Base-by-base conservation (phyloP, 2,329 filamentous ascomycete genomes). In the Colletotrichum euphorbiae region DNA sequence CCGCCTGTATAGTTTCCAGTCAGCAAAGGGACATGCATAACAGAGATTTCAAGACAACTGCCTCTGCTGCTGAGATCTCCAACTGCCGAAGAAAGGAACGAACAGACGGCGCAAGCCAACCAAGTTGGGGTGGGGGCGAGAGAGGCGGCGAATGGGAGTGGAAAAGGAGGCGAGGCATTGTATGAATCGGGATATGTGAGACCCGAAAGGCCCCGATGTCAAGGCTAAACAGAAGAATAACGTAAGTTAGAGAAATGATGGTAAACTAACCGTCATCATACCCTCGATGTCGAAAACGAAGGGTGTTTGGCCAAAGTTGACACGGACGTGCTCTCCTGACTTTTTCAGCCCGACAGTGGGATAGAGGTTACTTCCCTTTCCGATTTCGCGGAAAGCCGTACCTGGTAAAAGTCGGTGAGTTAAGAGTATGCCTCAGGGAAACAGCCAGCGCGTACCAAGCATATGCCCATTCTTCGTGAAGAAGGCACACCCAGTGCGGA, bases 261-360 rank as follows among this genome's bases (percentile, higher is more conserved):
- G 17, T 28, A 2, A 19, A 74, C 86, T 74, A 85, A 92, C 92
- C 83, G 86, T 87, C 82, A 97, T 91, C 85, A 96, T 88, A 68
- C 88, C 87, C 78, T 98, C 93, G 73, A 99, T 98, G 77, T 98
- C 93, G 80, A 91, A 99, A 50, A 93, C 86, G 78, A 98, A 98
- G 3, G 92, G 91, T 60, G 86, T 87, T 78, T 91, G 88, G 52
- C 89, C 89, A 79, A 92, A 91, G 74, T 92, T 92, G 71, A 84
- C 87, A 68, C 83, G 80, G 66, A 91, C 76, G 71, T 88, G 84
- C 73, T 91, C 89, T 50, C 88, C 87, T 1, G 84, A 78, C 74
- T 87, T 90, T 75, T 90, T 91, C 59, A 92, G 80, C n/a, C 89
- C 89, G 24, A 91, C 81, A 0, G 84, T 82, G 19, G 89, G 89